phyloP scores from a whole-genome alignment of 257 asterid species.

The Linderniella brevidens region DNA sequence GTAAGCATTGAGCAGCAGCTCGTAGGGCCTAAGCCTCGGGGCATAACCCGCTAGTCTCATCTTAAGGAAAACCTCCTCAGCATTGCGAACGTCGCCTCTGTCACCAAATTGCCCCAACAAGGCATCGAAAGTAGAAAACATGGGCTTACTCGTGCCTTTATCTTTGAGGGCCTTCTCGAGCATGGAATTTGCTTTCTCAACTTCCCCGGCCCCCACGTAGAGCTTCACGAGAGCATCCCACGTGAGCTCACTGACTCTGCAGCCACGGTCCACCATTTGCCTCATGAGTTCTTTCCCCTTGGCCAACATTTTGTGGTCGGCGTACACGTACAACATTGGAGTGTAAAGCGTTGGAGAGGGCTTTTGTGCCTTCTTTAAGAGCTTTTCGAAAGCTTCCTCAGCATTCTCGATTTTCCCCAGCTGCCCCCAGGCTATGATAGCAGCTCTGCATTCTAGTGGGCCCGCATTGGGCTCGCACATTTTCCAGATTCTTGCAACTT shows the following conservation, averaged over 20 bases:
- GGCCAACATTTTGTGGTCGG: slow-evolving; percentile 38
- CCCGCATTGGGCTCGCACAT: slow-evolving; percentile 31
- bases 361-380: slow-evolving; percentile 16
- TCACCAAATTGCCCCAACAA: slow-evolving; percentile 44
- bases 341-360: slow-evolving; percentile 24
- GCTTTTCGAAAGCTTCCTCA: slow-evolving; percentile 36
- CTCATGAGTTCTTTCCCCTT: slow-evolving; percentile 61
- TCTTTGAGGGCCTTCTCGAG: slow-evolving; percentile 30
- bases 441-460: slow-evolving; percentile 34
- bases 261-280: slow-evolving; percentile 33
- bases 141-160: slow-evolving; percentile 22
- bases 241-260: slow-evolving; percentile 19
- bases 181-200: slow-evolving; percentile 48
- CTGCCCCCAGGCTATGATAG: slow-evolving; percentile 60
- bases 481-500: slow-evolving; percentile 51
- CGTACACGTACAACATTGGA: slow-evolving; percentile 33
- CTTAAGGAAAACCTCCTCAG: slow-evolving; percentile 49
- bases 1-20: slow-evolving; percentile 42
- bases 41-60: slow-evolving; percentile 40
- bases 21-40: slow-evolving; percentile 19
- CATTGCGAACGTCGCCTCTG: slow-evolving; percentile 56
- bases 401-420: slow-evolving; percentile 50
- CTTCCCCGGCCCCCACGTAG: slow-evolving; percentile 50
- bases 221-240: slow-evolving; percentile 74
- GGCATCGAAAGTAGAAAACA: slow-evolving; percentile 22